Conservation (phyloP, 257 asterid genomes). For the Nicotiana obtusifolia region DNA sequence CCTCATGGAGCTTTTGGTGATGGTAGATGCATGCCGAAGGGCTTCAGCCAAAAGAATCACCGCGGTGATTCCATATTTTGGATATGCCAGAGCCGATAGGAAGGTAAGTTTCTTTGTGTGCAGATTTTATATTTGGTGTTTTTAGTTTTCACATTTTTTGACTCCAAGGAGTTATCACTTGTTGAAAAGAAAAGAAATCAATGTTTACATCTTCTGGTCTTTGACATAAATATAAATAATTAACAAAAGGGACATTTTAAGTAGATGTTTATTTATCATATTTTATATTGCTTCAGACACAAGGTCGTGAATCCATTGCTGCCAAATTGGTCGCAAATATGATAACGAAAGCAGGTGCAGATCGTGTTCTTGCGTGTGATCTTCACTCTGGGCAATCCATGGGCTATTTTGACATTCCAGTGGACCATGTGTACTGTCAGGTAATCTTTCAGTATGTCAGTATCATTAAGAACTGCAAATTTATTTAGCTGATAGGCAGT, state of each 20-base stretch:
- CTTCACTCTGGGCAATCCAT: conserved; percentile 89
- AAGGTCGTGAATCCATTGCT: conserved; percentile 85
- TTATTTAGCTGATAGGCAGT: neutral
- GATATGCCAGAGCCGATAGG: conserved; percentile 92
- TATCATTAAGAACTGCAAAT: neutral
- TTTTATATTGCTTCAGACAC: conserved; percentile 43
- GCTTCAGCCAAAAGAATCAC: conserved; percentile 87
- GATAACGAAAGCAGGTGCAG: conserved; percentile 79
- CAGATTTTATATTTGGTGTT: neutral
- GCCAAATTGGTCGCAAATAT: conserved; percentile 80
- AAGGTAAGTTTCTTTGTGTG: conserved; percentile 38
- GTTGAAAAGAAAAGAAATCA: neutral
- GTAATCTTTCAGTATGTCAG: conserved; percentile 20
- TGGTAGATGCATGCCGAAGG: conserved; percentile 94
- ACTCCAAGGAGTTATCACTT: neutral
- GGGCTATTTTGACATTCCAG: conserved; percentile 90
- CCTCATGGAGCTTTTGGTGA: conserved; percentile 82
- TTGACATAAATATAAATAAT: neutral
- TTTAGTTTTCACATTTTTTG: neutral
- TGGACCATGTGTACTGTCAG: conserved; percentile 85
- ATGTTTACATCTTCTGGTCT: neutral
- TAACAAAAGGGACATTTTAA: neutral
- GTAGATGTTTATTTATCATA: neutral
- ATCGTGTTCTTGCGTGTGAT: conserved; percentile 89
- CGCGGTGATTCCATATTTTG: conserved; percentile 90